Evolutionary conservation across 2,329 filamentous ascomycete species (phyloP), one percentile per base, ranked within the genome.

Genomic region (Hymenotorrendiella dingleyae): DNA sequence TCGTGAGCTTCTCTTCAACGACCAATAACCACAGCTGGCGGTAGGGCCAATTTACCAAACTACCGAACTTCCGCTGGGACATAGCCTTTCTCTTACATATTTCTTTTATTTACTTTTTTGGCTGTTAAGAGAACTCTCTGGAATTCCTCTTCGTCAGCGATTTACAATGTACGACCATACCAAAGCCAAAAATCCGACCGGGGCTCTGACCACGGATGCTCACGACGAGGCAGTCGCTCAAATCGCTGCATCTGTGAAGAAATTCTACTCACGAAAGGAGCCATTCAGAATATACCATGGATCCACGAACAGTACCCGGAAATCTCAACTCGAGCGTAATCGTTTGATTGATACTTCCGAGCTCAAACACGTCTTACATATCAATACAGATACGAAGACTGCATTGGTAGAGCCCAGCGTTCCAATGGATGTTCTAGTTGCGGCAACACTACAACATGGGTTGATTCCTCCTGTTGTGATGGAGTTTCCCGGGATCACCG

Each of bases 401-500:
- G 67, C 64, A 16, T 54, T 78, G 0, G 80, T 83, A 0, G 80
- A 86, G 54, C 80, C 80, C 0, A 85, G 84, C 50, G 80, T 85
- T 3, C 68, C 78, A 0, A 85, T 85, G 79, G 79, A 83, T 47
- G 62, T 63, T 1, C 68, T 86, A 0, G 71, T 84, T 2, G 66
- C 72, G 37, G 73, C 72, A 1, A 78, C 78, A 0, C 54, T 80
- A 26, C 58, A 62, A 1, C 57, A 76, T 33, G 72, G 73, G 0
- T 62, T 84, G 0, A 59, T 85, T 1, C 79, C 73, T 2, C 74
- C 73, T 0, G 78, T 86, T 0, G 78, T 85, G 6, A 83, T 84
- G 74, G 82, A 85, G 53, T 80, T 86, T 30, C 80, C 80, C 0
- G 78, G 78, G 1, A 85, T 85, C 47, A 86, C 82, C 0, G 74